Base-by-base conservation (phyloP, 495 filamentous ascomycete species). In the Penicillium antarcticum region DNA sequence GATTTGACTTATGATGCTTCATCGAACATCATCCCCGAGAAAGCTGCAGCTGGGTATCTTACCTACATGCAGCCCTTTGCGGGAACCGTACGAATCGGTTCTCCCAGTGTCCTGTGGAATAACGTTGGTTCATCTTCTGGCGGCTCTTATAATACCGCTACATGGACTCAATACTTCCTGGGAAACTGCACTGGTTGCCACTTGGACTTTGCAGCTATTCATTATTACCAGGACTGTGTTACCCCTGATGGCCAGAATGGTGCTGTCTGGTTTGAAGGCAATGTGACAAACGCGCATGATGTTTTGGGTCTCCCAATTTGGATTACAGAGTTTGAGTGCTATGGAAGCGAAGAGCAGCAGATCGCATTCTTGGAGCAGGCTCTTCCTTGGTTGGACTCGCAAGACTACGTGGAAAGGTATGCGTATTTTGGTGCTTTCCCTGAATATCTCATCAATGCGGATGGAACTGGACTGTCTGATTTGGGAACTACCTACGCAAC, bases 21-120 rank as follows among this genome's bases (percentile, higher is more conserved):
- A 14, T 42, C 48, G 2, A 83, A 86, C 73, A 65, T 89, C 60
- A 61, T 68, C 12, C 75, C 79, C 17, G 53, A 59, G 19, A 59
- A 48, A 10, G 86, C 86, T 29, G 87, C 81, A 24, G 42, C 49
- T 3, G 73, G 56, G 10, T 87, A 79, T 63, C 78, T 68, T 34
- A 55, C 69, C 47, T 77, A 81, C 65, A 83, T 91, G 80, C 71
- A 81, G 61, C 82, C 79, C 6, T 84, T 80, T 65, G 66, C 73
- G 10, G 76, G 75, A 54, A 29, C 18, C 21, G 83, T 71, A 31
- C 69, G 72, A 37, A 77, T 89, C 57, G 77, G 84, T 33, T 58
- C 82, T 1, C 86, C 87, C 1, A 75, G 81, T 35, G 82, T 90
- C 56, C 86, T 84, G 63, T 88, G 86, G 79, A 80, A 80, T 48